phyloP scores from a whole-genome alignment of 1,284 basidiomycete genomes.

The Apiotrichum brassicae region DNA sequence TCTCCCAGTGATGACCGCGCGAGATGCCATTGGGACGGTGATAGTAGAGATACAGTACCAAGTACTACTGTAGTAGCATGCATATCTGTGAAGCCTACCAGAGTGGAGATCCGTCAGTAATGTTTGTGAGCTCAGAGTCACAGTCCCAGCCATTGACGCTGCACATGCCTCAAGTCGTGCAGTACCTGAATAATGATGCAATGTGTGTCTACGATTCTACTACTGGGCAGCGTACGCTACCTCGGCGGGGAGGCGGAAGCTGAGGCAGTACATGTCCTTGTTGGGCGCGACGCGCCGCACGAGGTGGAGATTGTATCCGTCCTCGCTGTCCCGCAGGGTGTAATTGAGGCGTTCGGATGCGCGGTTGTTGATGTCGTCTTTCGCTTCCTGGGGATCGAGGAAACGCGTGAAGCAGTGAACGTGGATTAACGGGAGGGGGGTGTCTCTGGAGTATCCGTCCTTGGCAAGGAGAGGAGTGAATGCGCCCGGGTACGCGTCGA shows the following conservation, averaged over 20 bases:
- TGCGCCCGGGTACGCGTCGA: conserved; percentile 78
- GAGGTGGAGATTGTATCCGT: conserved; percentile 56
- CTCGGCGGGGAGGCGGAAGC: conserved; percentile 69
- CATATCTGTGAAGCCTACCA: not conserved
- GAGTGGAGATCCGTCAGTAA: too few relatives aligned
- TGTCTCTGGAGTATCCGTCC: conserved; percentile 19
- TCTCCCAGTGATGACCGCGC: too few relatives aligned
- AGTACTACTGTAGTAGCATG: not conserved
- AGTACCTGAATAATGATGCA: too few relatives aligned
- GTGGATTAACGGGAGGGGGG: conserved; percentile 79
- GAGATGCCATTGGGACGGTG: not conserved
- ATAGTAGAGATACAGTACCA: not conserved
- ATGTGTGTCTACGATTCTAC: too few relatives aligned
- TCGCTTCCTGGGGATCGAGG: conserved; percentile 61
- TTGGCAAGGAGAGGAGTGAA: conserved; percentile 38
- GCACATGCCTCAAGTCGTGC: too few relatives aligned
- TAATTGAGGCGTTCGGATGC: conserved; percentile 63
- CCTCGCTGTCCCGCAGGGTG: conserved; percentile 53
- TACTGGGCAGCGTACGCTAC: conserved; percentile 46
- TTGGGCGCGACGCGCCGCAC: conserved; percentile 92
- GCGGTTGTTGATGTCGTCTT: conserved; percentile 70
- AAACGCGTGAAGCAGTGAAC: conserved; percentile 95
- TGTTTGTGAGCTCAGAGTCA: too few relatives aligned
- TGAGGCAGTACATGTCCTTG: conserved; percentile 98
- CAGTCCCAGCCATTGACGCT: too few relatives aligned